Base-by-base conservation (phyloP, 129 eudicot genomes). In the Tanacetum coccineum region DNA sequence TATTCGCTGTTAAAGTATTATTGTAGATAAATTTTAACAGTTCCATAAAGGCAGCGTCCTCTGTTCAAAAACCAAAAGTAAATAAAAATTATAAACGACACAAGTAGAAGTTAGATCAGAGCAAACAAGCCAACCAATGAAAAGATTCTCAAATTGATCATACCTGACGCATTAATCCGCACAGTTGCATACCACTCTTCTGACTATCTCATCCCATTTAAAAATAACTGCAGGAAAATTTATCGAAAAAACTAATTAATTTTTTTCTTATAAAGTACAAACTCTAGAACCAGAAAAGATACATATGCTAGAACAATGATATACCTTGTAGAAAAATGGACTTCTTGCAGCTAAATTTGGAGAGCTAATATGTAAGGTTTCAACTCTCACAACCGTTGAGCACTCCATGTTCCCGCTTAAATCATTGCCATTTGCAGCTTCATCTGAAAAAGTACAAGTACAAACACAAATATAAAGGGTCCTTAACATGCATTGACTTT, bases 1-100 rank as follows among this genome's bases (percentile, higher is more conserved):
- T 70, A 25, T 76, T 80, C 44, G 78, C 78, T 25, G 58, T n/a
- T n/a, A n/a, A n/a, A n/a, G n/a, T n/a, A n/a, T n/a, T n/a, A n/a
- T n/a, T n/a, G n/a, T 92, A 92, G 79, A 92, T 92, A 42, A 83
- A 92, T 69, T 80, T 81, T 70, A 92, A 79, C 54, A 92, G 83
- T 73, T 88, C 96, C 96, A 88, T 92, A 62, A 92, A 30, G 46
- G 98, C 95, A 47, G 83, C 82, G 84, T 92, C 96, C 78, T 88
- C 98, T 92, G 98, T 72, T 79, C 46, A 63, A 74, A 26, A 70
- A 76, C 17, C 72, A 42, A 2, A 42, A 66, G 62, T 36, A 3
- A 60, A 50, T 19, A 15, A 63, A 62, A 74, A 39, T 19, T 17
- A 21, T 12, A 42, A 6, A n/a, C 18, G 21, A 10, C 11, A 30